These are phyloP conservation scores for Colletotrichum australisinense DNA, from an alignment of 2,329 filamentous ascomycete species.

Conservation along the genomic window DNA sequence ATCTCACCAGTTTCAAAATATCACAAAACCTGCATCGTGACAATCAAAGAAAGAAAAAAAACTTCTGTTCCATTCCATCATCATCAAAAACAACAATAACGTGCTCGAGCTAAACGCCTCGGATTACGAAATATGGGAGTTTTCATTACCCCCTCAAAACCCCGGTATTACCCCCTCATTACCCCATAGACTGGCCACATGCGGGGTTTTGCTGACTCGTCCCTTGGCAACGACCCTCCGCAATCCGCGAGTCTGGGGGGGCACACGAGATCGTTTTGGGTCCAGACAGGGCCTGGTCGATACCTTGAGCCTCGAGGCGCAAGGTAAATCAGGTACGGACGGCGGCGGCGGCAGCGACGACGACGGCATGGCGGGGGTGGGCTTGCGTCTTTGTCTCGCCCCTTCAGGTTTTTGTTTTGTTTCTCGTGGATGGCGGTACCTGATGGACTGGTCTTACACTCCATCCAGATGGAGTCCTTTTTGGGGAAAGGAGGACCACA, in stretches of 20 bases:
- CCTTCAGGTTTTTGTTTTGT: not conserved
- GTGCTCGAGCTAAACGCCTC: constrained; percentile 31
- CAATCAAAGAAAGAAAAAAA: not conserved
- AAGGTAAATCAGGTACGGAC: not conserved
- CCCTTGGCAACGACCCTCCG: constrained; percentile 16
- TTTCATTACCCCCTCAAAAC: constrained; percentile 36
- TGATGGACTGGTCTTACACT: not conserved
- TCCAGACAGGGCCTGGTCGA: not conserved
- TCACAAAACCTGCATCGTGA: constrained; percentile 17
- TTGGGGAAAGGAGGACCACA: not conserved
- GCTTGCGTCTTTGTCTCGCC: not conserved
- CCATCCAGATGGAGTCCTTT: not conserved
- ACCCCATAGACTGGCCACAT: constrained; percentile 35
- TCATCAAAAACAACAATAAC: constrained; percentile 20
- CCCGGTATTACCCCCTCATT: constrained; percentile 35
- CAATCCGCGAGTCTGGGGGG: constrained; percentile 28
- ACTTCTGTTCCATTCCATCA: not conserved
- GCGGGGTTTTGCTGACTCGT: constrained; percentile 34
- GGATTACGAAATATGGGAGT: constrained; percentile 34
- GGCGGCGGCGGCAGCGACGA: not conserved
- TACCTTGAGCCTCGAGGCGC: too few species aligned
- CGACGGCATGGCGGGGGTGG: not conserved
- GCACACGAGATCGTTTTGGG: constrained; percentile 14
- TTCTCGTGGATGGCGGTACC: not conserved
- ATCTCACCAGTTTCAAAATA: not conserved